A percentile compares a stretch with the other conserved stretches of the same genome.
Conservation (phyloP, 139 green algal genomes). For the Chloropicon primus region DNA sequence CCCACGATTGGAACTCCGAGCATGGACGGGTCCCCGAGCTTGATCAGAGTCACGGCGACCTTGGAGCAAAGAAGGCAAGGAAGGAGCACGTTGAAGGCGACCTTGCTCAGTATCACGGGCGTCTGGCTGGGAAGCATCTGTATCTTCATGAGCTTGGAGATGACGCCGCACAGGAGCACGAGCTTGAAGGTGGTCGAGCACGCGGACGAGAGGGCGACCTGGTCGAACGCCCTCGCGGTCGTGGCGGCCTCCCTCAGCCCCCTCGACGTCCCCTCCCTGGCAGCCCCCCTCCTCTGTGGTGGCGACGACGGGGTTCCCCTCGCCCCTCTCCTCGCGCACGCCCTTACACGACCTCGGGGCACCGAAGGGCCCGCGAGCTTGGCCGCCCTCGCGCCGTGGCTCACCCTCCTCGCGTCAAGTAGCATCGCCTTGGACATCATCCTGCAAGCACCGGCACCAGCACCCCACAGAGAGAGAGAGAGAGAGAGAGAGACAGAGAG, state of each 20-base stretch:
- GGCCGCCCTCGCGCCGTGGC: too few relatives aligned
- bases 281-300: too few relatives aligned
- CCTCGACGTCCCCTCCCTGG: too few relatives aligned
- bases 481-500: too few relatives aligned
- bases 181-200: slow-evolving; percentile 28
- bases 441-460: too few relatives aligned
- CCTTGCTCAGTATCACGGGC: slow-evolving; percentile 38
- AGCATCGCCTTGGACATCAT: too few relatives aligned
- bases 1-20: slow-evolving; percentile 3
- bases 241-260: not conserved
- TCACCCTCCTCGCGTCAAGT: too few relatives aligned
- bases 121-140: slow-evolving; percentile 29
- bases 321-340: too few relatives aligned
- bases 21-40: slow-evolving; percentile 10
- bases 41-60: slow-evolving; percentile 28
- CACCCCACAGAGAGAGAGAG: too few relatives aligned
- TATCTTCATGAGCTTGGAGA: slow-evolving; percentile 25
- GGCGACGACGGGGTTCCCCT: too few relatives aligned
- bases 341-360: too few relatives aligned
- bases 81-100: slow-evolving; percentile 42
- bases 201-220: not conserved
- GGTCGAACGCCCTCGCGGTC: not conserved
- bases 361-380: too few relatives aligned
- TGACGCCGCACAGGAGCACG: slow-evolving; percentile 26
- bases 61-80: slow-evolving; percentile 47